These are phyloP conservation scores for Aspergillus clavatus DNA, from an alignment of 2,329 filamentous ascomycete genomes.

Conservation along the genomic window DNA sequence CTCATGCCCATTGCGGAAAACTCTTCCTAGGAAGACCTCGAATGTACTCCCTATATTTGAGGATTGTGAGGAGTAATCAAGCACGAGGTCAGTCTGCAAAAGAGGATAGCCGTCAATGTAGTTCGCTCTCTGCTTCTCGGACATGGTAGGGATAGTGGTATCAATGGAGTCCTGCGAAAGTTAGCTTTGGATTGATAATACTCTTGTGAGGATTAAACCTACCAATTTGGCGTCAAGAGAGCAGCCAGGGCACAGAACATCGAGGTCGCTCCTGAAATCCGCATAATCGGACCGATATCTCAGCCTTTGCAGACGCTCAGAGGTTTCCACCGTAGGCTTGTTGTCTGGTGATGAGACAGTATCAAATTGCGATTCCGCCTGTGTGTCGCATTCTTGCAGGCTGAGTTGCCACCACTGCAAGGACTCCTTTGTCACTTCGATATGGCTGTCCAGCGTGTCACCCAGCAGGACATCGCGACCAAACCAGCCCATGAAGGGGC, in stretches of 20 bases:
- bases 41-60: constrained; percentile 32
- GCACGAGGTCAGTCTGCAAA: constrained; percentile 47
- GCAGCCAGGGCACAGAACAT: constrained; percentile 29
- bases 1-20: constrained; percentile 16
- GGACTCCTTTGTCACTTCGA: constrained; percentile 60
- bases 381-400: constrained; percentile 53
- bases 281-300: constrained; percentile 25
- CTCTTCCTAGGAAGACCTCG: constrained; percentile 25
- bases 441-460: constrained; percentile 46
- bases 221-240: constrained; percentile 27
- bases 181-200: constrained; percentile 12
- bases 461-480: constrained; percentile 55
- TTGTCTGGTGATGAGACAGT: constrained; percentile 13
- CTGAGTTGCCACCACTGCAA: constrained; percentile 67
- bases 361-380: constrained; percentile 36
- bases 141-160: constrained; percentile 56
- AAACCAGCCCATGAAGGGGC: constrained; percentile 70
- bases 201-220: constrained; percentile 7
- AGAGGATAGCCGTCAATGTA: constrained; percentile 53
- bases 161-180: constrained; percentile 52
- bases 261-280: constrained; percentile 35
- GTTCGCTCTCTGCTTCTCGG: constrained; percentile 49
- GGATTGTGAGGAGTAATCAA: constrained; percentile 42
- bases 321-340: constrained; percentile 10
- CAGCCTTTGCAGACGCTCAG: constrained; percentile 25